Conservation (phyloP, 768 basidiomycete species). For the Tylopilus subfusipes region DNA sequence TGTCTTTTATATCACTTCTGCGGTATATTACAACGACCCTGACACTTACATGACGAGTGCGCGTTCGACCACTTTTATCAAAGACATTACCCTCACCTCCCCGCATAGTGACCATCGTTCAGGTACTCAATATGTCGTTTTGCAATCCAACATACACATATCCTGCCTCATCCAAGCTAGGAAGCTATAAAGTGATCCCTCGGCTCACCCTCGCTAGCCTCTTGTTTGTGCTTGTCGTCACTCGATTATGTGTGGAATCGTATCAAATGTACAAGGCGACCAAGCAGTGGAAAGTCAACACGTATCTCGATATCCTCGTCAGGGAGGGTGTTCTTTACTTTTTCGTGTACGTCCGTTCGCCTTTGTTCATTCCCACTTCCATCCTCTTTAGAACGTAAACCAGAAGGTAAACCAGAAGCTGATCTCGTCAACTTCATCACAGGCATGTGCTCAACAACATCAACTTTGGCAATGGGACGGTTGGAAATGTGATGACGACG, state of each 20-base stretch:
- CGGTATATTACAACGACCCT: neutral
- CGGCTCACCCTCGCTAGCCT: slow-evolving; percentile 6
- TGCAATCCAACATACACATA: slow-evolving; percentile 1
- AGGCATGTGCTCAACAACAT: slow-evolving; percentile 17
- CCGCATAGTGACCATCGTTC: slow-evolving; percentile 7
- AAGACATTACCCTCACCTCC: neutral
- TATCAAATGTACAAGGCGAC: neutral
- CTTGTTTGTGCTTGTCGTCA: neutral
- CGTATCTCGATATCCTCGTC: neutral
- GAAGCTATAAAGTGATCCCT: slow-evolving; percentile 11
- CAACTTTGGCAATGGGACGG: neutral
- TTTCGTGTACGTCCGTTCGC: neutral
- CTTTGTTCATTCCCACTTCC: neutral
- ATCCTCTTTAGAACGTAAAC: too few species aligned
- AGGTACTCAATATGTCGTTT: slow-evolving; percentile 14
- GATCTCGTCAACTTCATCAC: neutral
- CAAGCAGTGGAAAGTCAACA: neutral
- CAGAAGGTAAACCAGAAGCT: neutral
- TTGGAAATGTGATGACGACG: neutral
- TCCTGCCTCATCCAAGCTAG: neutral
- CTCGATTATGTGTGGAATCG: neutral
- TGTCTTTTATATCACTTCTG: neutral
- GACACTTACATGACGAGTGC: neutral
- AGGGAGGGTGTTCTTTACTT: neutral
- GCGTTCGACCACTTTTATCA: neutral